Evolutionary conservation across 2,329 filamentous ascomycete species (phyloP).

Genomic region (Parastagonospora avenae): DNA sequence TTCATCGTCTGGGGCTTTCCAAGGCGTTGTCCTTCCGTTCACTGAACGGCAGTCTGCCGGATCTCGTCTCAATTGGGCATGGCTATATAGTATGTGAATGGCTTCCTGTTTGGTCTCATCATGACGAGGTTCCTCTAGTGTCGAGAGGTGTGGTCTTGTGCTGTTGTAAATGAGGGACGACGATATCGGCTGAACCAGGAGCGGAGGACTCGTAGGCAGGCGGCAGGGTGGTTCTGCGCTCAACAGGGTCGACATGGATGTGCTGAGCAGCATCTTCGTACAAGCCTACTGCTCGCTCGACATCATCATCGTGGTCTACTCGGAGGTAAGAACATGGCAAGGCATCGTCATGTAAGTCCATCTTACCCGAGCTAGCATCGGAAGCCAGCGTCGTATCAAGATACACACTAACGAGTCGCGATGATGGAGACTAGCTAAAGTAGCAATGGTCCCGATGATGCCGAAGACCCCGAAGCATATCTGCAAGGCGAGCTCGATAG

Average conservation of each 20-base stretch:
- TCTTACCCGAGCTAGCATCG: neutral
- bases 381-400: constrained; percentile 2
- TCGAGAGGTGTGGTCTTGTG: no score
- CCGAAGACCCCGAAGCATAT: constrained; percentile 16
- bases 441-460: constrained; percentile 7
- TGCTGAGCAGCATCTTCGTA: neutral
- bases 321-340: neutral
- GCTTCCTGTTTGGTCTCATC: no score
- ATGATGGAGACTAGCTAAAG: constrained; percentile 14
- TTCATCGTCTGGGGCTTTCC: no score
- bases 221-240: neutral
- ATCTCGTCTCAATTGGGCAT: no score
- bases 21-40: no score
- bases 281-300: neutral
- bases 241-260: neutral
- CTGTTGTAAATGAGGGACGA: no score
- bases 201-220: constrained; percentile 1
- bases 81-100: no score
- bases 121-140: no score
- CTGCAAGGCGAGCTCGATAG: constrained; percentile 8
- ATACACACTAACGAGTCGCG: constrained; percentile 15
- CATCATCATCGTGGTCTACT: neutral
- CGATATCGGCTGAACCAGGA: neutral
- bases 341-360: no score
- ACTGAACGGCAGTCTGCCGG: no score